Evolutionary conservation across 148 eudicot genomes (phyloP).

Genomic region (Nepenthes gracilis): DNA sequence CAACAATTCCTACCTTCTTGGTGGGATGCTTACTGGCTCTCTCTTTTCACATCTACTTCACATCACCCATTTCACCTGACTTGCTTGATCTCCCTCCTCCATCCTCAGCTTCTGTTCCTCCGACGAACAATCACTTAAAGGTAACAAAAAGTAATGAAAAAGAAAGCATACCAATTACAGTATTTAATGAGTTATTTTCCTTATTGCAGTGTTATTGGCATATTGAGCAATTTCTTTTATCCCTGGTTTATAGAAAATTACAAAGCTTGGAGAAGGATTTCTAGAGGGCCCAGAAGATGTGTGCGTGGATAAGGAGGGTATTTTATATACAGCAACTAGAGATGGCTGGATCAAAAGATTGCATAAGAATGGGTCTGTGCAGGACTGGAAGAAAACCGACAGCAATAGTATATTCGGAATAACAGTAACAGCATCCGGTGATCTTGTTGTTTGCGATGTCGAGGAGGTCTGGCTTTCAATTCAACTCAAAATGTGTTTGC

Average conservation of each 20-base stretch:
- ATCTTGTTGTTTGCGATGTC: constrained; percentile 50
- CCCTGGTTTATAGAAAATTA: constrained; percentile 28
- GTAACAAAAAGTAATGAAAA: constrained; percentile 10
- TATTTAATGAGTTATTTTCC: background rate
- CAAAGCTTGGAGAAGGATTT: constrained; percentile 65
- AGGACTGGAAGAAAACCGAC: constrained; percentile 43
- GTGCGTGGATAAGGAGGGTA: constrained; percentile 50
- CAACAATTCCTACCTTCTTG: background rate
- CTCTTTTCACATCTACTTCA: constrained; percentile 29
- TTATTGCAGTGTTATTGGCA: background rate
- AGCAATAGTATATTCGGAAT: constrained; percentile 51
- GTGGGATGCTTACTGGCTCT: constrained; percentile 28
- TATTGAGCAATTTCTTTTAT: background rate
- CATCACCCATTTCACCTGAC: constrained; percentile 56
- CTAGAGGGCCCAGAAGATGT: constrained; percentile 59
- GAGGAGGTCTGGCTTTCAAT: constrained; percentile 20
- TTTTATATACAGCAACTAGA: constrained; percentile 63
- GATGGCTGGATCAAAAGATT: constrained; percentile 81
- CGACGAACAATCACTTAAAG: constrained; percentile 45
- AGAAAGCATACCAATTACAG: background rate
- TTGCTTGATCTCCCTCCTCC: constrained; percentile 28
- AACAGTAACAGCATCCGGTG: constrained; percentile 27
- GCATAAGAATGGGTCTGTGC: constrained; percentile 52
- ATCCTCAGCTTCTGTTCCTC: constrained; percentile 13
- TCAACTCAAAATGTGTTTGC: background rate